A percentile compares a stretch with the other conserved stretches of the same genome.
phyloP scores from a whole-genome alignment of 2,329 filamentous ascomycete genomes.

The Xylaria sp. region DNA sequence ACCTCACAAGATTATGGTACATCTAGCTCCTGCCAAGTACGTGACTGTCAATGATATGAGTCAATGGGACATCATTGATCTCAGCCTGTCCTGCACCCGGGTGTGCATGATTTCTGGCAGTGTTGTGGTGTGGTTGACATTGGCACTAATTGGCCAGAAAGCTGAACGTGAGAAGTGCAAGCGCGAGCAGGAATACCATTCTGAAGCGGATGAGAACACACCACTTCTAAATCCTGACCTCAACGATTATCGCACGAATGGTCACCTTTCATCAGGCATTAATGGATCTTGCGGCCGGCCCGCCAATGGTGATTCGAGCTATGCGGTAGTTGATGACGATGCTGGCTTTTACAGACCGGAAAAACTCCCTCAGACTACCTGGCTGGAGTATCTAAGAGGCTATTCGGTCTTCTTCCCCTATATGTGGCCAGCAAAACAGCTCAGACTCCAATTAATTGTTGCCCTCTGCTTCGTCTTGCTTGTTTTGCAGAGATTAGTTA shows the following conservation, averaged over 20 bases:
- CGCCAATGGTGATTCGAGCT: conserved; percentile 15
- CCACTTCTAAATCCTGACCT: conserved; percentile 58
- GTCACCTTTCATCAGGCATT: conserved; percentile 45
- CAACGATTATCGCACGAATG: conserved; percentile 34
- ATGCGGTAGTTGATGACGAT: conserved; percentile 59
- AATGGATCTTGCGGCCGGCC: conserved; percentile 47
- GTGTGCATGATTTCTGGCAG: conserved; percentile 69
- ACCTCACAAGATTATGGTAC: conserved; percentile 67
- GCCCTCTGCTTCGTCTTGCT: conserved; percentile 83
- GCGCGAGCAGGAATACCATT: conserved; percentile 48
- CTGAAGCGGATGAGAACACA: conserved; percentile 61
- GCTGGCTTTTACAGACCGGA: conserved; percentile 89
- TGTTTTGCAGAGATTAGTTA: conserved; percentile 79
- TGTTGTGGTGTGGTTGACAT: conserved; percentile 64
- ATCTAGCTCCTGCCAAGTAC: conserved; percentile 49
- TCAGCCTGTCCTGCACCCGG: conserved; percentile 70
- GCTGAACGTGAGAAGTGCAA: conserved; percentile 48
- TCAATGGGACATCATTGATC: conserved; percentile 67
- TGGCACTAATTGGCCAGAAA: conserved; percentile 51
- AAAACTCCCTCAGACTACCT: conserved; percentile 83
- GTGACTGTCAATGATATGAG: conserved; percentile 43
- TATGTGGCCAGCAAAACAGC: conserved; percentile 87
- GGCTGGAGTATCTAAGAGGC: conserved; percentile 94
- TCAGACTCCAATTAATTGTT: conserved; percentile 76
- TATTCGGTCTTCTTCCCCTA: conserved; percentile 97